Conservation (phyloP, 139 green algal species). For the Tetradesmus obliquus region DNA sequence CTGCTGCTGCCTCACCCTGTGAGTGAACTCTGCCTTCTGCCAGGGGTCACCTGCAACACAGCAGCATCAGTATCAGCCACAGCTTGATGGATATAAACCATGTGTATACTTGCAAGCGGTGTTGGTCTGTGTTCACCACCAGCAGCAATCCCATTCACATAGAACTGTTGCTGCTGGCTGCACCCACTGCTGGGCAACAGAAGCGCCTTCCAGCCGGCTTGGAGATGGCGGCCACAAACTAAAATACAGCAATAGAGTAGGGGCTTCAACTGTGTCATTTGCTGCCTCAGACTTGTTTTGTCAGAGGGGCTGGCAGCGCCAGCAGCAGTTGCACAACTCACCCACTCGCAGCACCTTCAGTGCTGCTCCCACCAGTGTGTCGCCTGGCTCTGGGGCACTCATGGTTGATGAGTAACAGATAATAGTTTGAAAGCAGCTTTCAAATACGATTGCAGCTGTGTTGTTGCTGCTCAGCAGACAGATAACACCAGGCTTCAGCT, state of each 20-base stretch:
- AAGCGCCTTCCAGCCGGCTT: no score
- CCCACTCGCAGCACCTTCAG: slow-evolving; percentile 22
- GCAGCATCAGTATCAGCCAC: not conserved
- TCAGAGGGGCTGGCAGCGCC: not conserved
- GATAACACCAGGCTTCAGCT: not conserved
- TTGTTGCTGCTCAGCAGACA: not conserved
- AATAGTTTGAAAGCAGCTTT: no score
- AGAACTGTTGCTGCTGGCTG: not conserved
- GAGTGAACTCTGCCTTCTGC: slow-evolving; percentile 40
- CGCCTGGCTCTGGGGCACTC: not conserved
- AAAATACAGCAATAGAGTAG: no score
- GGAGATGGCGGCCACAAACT: no score
- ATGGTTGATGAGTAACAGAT: not conserved
- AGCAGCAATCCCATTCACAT: no score
- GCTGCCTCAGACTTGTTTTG: no score
- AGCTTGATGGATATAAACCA: not conserved
- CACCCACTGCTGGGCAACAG: not conserved
- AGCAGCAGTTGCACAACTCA: not conserved
- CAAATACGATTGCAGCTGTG: not conserved
- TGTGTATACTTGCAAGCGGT: not conserved
- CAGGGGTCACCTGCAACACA: slow-evolving; percentile 21
- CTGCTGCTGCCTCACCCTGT: not conserved
- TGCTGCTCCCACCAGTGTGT: slow-evolving; percentile 39
- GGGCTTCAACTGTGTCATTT: no score
- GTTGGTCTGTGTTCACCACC: no score